Percentiles rank a stretch among this genome's conserved stretches.
Evolutionary conservation across 345 rosid species (phyloP).

Genomic region (Barbarea vulgaris): DNA sequence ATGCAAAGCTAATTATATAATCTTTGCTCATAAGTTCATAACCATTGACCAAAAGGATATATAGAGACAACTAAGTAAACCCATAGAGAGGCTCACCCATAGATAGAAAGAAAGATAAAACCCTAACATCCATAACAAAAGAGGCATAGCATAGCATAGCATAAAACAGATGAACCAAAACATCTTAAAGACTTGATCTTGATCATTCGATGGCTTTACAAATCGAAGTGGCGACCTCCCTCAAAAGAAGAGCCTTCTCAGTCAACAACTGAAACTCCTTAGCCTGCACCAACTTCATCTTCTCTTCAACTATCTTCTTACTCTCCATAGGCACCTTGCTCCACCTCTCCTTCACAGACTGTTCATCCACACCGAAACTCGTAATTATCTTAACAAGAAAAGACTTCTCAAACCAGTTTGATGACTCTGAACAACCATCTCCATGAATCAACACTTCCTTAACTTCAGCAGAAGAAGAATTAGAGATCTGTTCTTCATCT

Average conservation of each 20-base stretch:
- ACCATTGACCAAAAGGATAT: background rate
- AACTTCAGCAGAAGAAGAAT: background rate
- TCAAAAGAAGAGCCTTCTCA: background rate
- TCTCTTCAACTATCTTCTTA: background rate
- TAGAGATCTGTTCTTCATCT: background rate
- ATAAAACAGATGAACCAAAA: background rate
- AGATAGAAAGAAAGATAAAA: background rate
- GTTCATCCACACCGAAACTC: slow-evolving; percentile 5
- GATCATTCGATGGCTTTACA: background rate
- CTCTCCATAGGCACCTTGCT: background rate
- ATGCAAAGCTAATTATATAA: background rate
- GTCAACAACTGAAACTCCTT: background rate
- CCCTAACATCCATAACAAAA: background rate
- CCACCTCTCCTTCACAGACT: slow-evolving; percentile 13
- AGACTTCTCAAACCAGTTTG: slow-evolving; percentile 6
- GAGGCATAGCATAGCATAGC: background rate
- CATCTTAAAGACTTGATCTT: background rate
- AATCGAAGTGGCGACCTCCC: background rate
- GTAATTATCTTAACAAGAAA: background rate
- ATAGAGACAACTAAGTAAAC: background rate
- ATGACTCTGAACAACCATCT: background rate
- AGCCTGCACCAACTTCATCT: background rate
- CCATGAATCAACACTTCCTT: background rate
- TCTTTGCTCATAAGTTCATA: background rate
- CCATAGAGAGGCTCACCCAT: background rate